Percentiles rank a stretch among this genome's conserved stretches.
Conservation (phyloP, 306 rosid genomes). For the Prunus mira region DNA sequence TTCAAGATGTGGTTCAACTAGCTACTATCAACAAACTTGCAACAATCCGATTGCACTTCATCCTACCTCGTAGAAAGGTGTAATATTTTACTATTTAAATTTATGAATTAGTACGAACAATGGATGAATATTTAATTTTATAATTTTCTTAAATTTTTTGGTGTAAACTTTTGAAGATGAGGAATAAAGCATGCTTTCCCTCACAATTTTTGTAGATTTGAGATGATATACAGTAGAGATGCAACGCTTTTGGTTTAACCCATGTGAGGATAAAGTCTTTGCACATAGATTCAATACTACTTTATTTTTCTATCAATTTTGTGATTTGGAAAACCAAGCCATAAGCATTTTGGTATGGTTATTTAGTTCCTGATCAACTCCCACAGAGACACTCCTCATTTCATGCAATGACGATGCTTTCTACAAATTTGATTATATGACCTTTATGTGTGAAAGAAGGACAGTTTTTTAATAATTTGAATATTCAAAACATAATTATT, state of each 20-base stretch:
- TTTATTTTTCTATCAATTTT: background rate
- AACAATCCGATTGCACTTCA: too few relatives aligned
- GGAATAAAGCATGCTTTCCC: background rate
- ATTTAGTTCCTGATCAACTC: background rate
- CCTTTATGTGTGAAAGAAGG: background rate
- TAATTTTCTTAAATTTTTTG: too few relatives aligned
- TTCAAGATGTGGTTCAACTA: too few relatives aligned
- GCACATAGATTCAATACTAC: background rate
- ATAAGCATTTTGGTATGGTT: background rate
- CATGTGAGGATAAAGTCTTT: constrained; percentile 12
- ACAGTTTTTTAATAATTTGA: background rate
- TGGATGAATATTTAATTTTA: too few relatives aligned
- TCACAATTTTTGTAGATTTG: background rate
- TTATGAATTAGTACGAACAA: too few relatives aligned
- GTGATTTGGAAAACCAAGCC: background rate
- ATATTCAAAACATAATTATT: background rate
- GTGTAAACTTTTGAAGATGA: too few relatives aligned
- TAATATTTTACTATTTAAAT: too few relatives aligned
- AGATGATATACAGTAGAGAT: background rate
- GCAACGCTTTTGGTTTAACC: constrained; percentile 1
- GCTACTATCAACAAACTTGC: too few relatives aligned
- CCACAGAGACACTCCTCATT: background rate
- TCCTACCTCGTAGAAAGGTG: too few relatives aligned
- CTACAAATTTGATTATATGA: background rate
- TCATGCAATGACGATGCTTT: background rate